These are phyloP conservation scores for Wickerhamiella brachini DNA, from an alignment of 805 yeast genomes.

Conservation along the genomic window DNA sequence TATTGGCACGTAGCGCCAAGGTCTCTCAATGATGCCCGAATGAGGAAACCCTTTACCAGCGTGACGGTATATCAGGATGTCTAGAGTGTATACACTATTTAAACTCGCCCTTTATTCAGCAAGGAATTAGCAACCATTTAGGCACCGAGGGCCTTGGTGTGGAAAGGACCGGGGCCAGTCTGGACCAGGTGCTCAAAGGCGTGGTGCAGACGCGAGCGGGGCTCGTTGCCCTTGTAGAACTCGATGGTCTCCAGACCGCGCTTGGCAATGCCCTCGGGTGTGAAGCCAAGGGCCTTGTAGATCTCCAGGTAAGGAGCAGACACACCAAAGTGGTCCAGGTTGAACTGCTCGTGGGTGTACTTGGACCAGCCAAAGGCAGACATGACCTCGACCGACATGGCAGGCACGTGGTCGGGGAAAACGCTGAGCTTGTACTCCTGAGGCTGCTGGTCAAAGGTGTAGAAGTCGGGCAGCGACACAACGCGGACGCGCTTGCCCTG, in stretches of 20 bases:
- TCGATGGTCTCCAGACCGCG: constrained; percentile 69
- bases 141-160: constrained; percentile 1
- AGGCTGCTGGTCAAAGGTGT: constrained; percentile 75
- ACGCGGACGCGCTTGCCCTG: constrained; percentile 63
- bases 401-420: constrained; percentile 90
- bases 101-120: background rate
- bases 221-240: constrained; percentile 65
- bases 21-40: too few species aligned
- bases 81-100: background rate
- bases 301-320: constrained; percentile 80
- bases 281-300: constrained; percentile 77
- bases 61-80: background rate
- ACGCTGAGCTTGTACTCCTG: constrained; percentile 70
- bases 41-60: too few species aligned
- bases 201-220: constrained; percentile 53
- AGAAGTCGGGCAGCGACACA: constrained; percentile 88
- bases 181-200: constrained; percentile 18
- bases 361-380: constrained; percentile 84
- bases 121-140: background rate
- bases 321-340: constrained; percentile 91
- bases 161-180: constrained; percentile 21
- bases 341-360: constrained; percentile 93
- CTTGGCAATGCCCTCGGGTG: constrained; percentile 81
- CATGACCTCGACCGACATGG: constrained; percentile 86
- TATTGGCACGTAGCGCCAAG: too few species aligned